phyloP scores from a whole-genome alignment of 148 eudicot species.

The Diospyros kaki region DNA sequence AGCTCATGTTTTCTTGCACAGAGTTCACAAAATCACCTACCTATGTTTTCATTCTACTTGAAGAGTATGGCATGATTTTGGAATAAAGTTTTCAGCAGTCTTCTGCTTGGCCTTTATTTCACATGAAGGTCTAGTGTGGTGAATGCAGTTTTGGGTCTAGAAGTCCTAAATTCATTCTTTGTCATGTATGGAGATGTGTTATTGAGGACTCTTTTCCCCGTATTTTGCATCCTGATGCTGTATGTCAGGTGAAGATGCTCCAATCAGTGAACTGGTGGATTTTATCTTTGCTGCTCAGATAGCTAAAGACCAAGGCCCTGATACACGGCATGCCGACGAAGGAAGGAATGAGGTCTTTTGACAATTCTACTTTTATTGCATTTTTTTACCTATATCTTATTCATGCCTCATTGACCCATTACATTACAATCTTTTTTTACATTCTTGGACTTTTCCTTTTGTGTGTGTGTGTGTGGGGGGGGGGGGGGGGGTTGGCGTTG shows the following conservation, averaged over 20 bases:
- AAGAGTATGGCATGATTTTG: background rate
- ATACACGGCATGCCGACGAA: constrained; percentile 24
- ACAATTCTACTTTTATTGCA: constrained; percentile 5
- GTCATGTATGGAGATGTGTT: constrained; percentile 2
- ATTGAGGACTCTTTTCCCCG: background rate
- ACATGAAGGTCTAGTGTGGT: background rate
- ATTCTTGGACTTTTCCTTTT: no score
- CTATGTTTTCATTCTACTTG: background rate
- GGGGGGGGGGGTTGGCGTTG: no score
- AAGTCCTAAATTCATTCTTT: background rate
- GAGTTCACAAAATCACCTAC: background rate
- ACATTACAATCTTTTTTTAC: no score
- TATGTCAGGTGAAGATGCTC: constrained; percentile 67
- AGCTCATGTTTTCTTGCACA: background rate
- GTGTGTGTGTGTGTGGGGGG: no score
- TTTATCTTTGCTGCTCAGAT: constrained; percentile 81
- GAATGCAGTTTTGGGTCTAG: background rate
- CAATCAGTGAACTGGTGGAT: constrained; percentile 69
- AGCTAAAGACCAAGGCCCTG: constrained; percentile 49
- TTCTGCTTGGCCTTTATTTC: background rate
- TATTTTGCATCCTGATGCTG: constrained; percentile 5
- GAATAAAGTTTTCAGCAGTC: no score
- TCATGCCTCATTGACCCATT: no score
- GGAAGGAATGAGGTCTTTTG: constrained; percentile 45
- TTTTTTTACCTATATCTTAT: background rate